phyloP scores from a whole-genome alignment of 2,329 filamentous ascomycete species.

The Bipolaris bicolor region DNA sequence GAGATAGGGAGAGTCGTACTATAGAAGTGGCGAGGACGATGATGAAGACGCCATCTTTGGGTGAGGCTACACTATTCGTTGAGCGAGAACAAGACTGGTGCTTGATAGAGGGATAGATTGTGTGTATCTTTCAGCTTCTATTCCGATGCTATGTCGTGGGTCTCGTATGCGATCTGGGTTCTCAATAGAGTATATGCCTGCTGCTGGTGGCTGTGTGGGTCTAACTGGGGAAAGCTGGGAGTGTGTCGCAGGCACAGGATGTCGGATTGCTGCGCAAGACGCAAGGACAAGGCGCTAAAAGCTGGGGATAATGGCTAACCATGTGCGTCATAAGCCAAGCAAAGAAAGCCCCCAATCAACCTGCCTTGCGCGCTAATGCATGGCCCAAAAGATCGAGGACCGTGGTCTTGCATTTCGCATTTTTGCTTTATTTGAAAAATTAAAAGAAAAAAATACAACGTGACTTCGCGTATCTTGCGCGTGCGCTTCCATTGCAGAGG shows the following conservation, averaged over 20 bases:
- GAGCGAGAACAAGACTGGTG: not conserved
- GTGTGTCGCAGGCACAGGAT: not conserved
- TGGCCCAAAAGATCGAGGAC: not conserved
- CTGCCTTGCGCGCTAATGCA: conserved; percentile 14
- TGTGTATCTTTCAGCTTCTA: not conserved
- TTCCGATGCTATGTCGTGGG: not conserved
- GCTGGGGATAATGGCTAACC: conserved; percentile 32
- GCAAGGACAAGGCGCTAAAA: conserved; percentile 21
- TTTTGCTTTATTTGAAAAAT: not conserved
- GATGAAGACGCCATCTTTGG: conserved; percentile 49
- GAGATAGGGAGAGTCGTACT: conserved; percentile 31
- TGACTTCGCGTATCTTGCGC: conserved; percentile 6
- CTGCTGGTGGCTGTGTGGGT: conserved; percentile 2
- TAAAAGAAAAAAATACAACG: not conserved
- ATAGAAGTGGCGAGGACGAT: conserved; percentile 48
- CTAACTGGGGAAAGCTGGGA: not conserved
- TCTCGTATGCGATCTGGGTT: conserved; percentile 14
- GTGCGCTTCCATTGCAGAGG: not conserved
- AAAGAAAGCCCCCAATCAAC: not conserved
- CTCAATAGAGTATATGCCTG: conserved; percentile 13
- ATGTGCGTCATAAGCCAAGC: conserved; percentile 35
- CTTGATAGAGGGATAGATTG: not conserved
- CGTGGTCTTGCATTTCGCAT: not conserved
- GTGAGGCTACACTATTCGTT: conserved; percentile 2
- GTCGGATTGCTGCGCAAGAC: not conserved